Percentiles rank a stretch among this genome's conserved stretches.
Conservation (phyloP, 176 grass and related monocot genomes). For the Saccharum spontaneum region DNA sequence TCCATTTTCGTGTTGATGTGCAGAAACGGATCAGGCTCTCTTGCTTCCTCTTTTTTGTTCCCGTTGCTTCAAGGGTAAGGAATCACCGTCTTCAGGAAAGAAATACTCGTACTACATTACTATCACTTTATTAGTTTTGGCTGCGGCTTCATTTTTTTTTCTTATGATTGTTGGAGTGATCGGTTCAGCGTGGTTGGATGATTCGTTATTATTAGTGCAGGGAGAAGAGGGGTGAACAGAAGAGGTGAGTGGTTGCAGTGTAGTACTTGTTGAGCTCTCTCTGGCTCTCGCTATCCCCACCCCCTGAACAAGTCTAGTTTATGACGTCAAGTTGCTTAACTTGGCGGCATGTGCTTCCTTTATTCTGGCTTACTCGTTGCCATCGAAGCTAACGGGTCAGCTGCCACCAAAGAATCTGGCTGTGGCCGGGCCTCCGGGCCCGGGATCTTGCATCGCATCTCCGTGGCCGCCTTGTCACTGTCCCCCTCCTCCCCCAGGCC, state of each 20-base stretch:
- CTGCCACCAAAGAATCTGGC: slow-evolving; percentile 40
- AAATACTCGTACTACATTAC: background rate
- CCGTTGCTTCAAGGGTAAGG: slow-evolving; percentile 37
- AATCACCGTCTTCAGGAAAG: background rate
- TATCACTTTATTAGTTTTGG: background rate
- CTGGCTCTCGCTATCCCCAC: background rate
- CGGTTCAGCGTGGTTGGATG: background rate
- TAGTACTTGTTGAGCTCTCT: background rate
- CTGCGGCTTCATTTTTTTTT: background rate
- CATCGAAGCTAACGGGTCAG: slow-evolving; percentile 30
- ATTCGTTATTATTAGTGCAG: background rate
- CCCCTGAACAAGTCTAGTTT: background rate
- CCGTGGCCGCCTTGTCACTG: background rate
- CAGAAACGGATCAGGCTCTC: background rate
- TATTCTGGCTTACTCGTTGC: slow-evolving; percentile 2
- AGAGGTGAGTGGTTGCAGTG: slow-evolving; percentile 29
- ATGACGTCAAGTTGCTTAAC: slow-evolving; percentile 44
- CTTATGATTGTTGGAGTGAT: background rate
- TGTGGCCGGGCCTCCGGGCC: slow-evolving; percentile 9
- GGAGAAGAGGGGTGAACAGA: background rate
- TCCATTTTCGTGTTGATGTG: background rate
- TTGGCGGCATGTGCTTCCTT: slow-evolving; percentile 22
- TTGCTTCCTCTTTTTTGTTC: background rate
- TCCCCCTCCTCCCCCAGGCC: background rate
- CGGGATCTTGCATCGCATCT: slow-evolving; percentile 63